phyloP scores from a whole-genome alignment of 2,329 filamentous ascomycete species.

The Xylariaceae sp. region DNA sequence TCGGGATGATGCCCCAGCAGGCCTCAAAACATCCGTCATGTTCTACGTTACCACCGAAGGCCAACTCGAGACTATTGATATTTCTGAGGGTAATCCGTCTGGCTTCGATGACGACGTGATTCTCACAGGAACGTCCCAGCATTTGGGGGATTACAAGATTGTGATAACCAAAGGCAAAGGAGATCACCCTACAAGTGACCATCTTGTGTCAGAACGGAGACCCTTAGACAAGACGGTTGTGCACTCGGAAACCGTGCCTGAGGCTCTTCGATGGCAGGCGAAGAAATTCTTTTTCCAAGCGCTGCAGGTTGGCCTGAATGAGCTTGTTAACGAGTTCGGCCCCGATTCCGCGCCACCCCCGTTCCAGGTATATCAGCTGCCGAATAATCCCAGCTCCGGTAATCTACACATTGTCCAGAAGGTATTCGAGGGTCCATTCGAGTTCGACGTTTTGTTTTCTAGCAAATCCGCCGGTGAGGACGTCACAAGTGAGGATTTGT shows the following conservation, averaged over 20 bases:
- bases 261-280: constrained; percentile 75
- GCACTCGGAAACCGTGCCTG: constrained; percentile 61
- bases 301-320: constrained; percentile 48
- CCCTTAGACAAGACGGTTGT: constrained; percentile 74
- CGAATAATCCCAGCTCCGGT: constrained; percentile 62
- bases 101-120: constrained; percentile 60
- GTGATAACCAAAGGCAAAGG: constrained; percentile 67
- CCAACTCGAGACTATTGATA: constrained; percentile 57
- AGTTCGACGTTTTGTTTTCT: constrained; percentile 89
- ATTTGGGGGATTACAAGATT: constrained; percentile 76
- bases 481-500: constrained; percentile 59
- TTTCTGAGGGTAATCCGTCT: constrained; percentile 48
- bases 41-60: constrained; percentile 84
- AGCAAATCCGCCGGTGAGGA: constrained; percentile 63
- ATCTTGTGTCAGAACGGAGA: constrained; percentile 63
- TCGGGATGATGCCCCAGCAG: constrained; percentile 60
- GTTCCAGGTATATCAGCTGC: constrained; percentile 77
- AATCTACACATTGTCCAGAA: constrained; percentile 90
- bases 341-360: constrained; percentile 69
- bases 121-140: constrained; percentile 64
- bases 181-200: constrained; percentile 58
- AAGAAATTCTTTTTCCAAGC: constrained; percentile 61
- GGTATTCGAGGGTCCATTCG: constrained; percentile 82
- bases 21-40: constrained; percentile 71
- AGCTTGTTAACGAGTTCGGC: constrained; percentile 47